phyloP scores from a whole-genome alignment of 352 stramenopile genomes.

The Pythium folliculosum region DNA sequence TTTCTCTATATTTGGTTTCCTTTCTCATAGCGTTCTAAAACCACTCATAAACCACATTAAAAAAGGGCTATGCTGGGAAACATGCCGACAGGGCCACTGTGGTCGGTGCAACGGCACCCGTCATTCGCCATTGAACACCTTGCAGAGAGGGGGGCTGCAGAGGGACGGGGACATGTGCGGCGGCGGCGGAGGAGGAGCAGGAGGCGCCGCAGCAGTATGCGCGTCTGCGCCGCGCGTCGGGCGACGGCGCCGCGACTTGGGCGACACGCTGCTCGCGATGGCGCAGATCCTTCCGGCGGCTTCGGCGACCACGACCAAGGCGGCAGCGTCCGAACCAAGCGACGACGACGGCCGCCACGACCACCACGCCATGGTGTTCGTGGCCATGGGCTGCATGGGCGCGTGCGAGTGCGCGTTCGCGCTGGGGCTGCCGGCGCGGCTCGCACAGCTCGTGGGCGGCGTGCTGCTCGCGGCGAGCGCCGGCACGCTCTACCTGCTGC shows the following conservation, averaged over 20 bases:
- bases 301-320: background rate
- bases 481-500: constrained; percentile 47
- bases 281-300: constrained; percentile 29
- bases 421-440: constrained; percentile 36
- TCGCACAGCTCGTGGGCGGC: constrained; percentile 54
- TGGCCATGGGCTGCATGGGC: constrained; percentile 35
- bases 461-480: constrained; percentile 53
- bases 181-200: background rate
- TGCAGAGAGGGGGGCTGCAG: too few relatives aligned
- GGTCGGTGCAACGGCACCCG: background rate
- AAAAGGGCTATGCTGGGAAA: background rate
- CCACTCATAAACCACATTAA: background rate
- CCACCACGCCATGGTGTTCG: constrained; percentile 33
- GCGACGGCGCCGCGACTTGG: constrained; percentile 37
- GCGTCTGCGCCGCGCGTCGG: background rate
- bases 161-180: background rate
- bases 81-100: background rate
- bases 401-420: constrained; percentile 35
- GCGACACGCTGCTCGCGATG: constrained; percentile 53
- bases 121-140: background rate
- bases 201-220: background rate
- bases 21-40: background rate
- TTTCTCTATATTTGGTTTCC: background rate
- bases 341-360: background rate
- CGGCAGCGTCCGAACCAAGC: background rate